Evolutionary conservation across 2,329 filamentous ascomycete genomes (phyloP), one percentile per base, ranked within the genome.

Genomic region (Claviceps purpurea): DNA sequence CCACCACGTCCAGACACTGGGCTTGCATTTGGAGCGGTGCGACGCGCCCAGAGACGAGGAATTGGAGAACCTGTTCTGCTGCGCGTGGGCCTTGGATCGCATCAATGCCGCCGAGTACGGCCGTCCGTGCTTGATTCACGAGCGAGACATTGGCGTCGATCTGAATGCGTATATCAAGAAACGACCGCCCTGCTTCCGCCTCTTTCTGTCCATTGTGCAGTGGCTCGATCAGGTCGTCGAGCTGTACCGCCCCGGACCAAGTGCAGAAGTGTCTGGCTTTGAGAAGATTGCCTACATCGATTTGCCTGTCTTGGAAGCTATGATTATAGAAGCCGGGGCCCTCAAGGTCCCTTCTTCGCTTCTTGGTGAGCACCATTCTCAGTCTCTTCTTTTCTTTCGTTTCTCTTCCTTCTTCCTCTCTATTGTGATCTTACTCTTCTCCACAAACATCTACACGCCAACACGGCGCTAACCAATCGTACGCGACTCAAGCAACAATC

Each of bases 21-120:
- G 79, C 1, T 59, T 81, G 18, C 79, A 83, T 51, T 68, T 82
- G 0, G 55, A 71, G 0, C 65, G 67, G 3, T 68, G 71, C 50
- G 63, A 70, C 48, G 68, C 59, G 22, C 63, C 67, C 0, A 68
- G 69, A 26, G 63, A 65, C 10, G 67, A 72, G 43, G 69, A 73
- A 26, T 64, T 72, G 2, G 72, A 75, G 50, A 72, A 68, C 2
- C 58, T 82, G 2, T 79, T 81, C 45, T 82, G 77, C 57, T 77
- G 74, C 6, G 67, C 81, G 0, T 83, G 78, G 78, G 78, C 78
- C 0, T 61, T 84, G 1, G 81, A 84, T 58, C 70, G 77, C 14
- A 70, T 84, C 44, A 78, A 78, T 47, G 73, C 77, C 1, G 75
- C 79, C 0, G 71, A 80, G n/a, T 77, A 81, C 53, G 80, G 79